phyloP scores from a whole-genome alignment of 306 rosid species.

The Herpetospermum pedunculosum region DNA sequence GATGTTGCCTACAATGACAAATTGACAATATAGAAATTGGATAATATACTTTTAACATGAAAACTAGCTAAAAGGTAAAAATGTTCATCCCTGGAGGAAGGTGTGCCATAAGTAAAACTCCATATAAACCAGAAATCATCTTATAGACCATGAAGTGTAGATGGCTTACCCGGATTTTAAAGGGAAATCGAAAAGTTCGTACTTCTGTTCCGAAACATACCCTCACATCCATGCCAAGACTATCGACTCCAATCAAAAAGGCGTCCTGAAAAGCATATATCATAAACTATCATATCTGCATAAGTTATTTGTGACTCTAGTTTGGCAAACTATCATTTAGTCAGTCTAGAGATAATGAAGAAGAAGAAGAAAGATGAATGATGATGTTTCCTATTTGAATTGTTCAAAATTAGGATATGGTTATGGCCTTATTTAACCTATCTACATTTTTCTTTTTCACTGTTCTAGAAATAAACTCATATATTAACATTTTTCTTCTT shows the following conservation, averaged over 20 bases:
- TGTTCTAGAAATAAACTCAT: no score
- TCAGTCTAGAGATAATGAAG: neutral
- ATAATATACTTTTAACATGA: neutral
- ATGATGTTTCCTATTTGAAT: neutral
- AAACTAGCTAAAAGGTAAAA: neutral
- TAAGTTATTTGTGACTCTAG: neutral
- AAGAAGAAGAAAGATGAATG: no score
- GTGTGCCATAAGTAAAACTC: neutral
- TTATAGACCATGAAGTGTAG: neutral
- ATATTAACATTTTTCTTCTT: no score
- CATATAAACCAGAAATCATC: neutral
- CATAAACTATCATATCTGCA: neutral
- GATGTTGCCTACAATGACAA: slow-evolving; percentile 54
- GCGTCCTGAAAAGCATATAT: slow-evolving; percentile 55
- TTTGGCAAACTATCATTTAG: neutral
- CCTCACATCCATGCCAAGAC: slow-evolving; percentile 89
- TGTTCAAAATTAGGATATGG: neutral
- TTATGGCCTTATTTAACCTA: neutral
- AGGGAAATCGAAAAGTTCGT: slow-evolving; percentile 76
- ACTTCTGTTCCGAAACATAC: slow-evolving; percentile 55
- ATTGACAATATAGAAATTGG: slow-evolving; percentile 12
- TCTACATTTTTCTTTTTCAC: neutral
- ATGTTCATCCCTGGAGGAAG: neutral
- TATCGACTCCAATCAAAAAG: slow-evolving; percentile 71
- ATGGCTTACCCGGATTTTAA: slow-evolving; percentile 59